Conservation (phyloP, 176 grass and related monocot genomes). For the Raddia distichophylla region DNA sequence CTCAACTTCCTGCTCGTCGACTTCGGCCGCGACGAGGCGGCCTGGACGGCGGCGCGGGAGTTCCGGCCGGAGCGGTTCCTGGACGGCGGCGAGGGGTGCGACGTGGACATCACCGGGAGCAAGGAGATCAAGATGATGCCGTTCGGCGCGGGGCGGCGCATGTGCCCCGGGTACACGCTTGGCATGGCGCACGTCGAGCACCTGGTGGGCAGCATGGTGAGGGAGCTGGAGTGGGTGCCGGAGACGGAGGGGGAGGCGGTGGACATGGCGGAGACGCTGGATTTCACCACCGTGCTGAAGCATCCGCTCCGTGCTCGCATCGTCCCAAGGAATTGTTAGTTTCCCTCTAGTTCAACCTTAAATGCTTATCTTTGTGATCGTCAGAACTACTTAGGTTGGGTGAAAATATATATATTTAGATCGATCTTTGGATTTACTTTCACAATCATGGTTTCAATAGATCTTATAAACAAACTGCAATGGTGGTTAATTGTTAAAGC, state of each 20-base stretch:
- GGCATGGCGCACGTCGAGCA: conserved; percentile 49
- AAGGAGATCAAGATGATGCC: no score
- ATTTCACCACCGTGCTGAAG: conserved; percentile 49
- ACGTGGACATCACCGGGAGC: conserved; percentile 38
- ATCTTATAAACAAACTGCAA: no score
- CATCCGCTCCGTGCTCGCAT: conserved; percentile 41
- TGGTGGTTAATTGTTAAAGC: no score
- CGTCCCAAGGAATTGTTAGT: conserved; percentile 1
- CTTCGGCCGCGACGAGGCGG: conserved; percentile 37
- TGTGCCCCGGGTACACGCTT: neutral
- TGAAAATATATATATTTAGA: no score
- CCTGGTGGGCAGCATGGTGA: conserved; percentile 49
- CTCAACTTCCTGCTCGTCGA: conserved; percentile 49
- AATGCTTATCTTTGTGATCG: no score
- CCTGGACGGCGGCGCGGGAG: conserved; percentile 48
- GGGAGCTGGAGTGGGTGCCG: conserved; percentile 47
- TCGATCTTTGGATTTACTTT: no score
- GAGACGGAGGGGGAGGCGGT: conserved; percentile 33
- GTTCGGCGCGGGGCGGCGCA: no score
- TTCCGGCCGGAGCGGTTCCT: conserved; percentile 64
- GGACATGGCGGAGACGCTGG: conserved; percentile 36
- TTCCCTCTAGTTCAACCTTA: no score
- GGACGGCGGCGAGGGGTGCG: conserved; percentile 37
- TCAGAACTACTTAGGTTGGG: no score
- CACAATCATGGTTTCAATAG: no score